phyloP scores from a whole-genome alignment of 2,329 filamentous ascomycete species.

The Cephalotrichum gorgonifer region DNA sequence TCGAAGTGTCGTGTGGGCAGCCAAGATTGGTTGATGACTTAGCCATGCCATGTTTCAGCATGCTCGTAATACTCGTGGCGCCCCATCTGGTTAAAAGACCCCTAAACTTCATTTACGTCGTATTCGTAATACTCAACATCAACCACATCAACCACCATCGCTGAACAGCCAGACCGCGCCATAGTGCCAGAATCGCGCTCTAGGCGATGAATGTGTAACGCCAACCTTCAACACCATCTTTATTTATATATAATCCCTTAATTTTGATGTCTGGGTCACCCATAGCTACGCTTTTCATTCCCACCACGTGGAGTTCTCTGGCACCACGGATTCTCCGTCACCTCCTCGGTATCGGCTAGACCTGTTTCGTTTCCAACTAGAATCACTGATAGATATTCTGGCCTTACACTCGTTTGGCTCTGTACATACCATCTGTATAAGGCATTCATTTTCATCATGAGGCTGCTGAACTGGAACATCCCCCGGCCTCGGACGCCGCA shows the following conservation, averaged over 20 bases:
- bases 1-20: too few relatives aligned
- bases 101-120: too few relatives aligned
- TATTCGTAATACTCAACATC: too few relatives aligned
- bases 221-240: neutral
- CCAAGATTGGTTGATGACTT: too few relatives aligned
- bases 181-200: too few relatives aligned
- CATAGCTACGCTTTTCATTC: neutral
- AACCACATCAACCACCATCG: too few relatives aligned
- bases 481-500: slow-evolving; percentile 12
- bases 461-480: slow-evolving; percentile 5
- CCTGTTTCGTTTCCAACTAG: neutral
- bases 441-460: neutral
- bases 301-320: neutral
- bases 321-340: neutral
- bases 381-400: too few relatives aligned
- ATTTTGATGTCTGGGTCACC: neutral
- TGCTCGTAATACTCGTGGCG: too few relatives aligned
- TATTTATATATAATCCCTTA: neutral
- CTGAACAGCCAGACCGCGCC: too few relatives aligned
- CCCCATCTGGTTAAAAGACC: too few relatives aligned
- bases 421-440: neutral
- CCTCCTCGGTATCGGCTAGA: neutral
- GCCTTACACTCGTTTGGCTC: too few relatives aligned
- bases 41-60: too few relatives aligned
- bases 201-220: neutral